Base-by-base conservation (phyloP, 352 stramenopile genomes). In the Chrysophaeum taylorii region DNA sequence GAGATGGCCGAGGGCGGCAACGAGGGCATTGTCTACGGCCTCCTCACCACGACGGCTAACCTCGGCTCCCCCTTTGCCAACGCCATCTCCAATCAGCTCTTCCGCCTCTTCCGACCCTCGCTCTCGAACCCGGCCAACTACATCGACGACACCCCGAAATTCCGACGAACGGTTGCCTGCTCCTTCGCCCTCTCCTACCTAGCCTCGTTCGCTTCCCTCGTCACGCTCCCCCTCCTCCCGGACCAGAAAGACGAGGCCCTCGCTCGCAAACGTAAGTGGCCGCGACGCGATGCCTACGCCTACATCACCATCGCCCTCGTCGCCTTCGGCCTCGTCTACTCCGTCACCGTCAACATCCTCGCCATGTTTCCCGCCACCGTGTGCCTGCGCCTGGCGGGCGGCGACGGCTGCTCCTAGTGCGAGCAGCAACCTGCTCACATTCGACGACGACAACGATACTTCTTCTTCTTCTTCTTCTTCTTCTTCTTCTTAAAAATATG, bases 301-400 rank as follows among this genome's bases (percentile, higher is more conserved):
- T 66, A 35, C 14, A 9, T n/a, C 5, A 33, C 57, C 9, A 29
- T 66, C 18, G 31, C 31, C 57, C 9, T 66, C 57, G 18, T 66
- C 31, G 57, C 4, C 57, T 2, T 45, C 1, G 57, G 57, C 36
- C 14, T 66, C 33, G 31, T 42, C 57, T 66, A 66, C 57, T 48
- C 33, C 16, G 15, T 79, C 33, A 71, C 62, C 37, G 31, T 85
- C 27, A 87, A 87, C 60, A 1, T 87, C 35, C 35, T 85, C 53
- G 78, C 73, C 4, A 87, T 89, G 75, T 75, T 82, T 61, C 71
- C 77, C 1, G 68, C 45, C 21, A 90, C 82, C 36, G 74, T 82
- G 68, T 90, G 84, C 78, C 86, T 81, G 78, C 73, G 76, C n/a
- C 81, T 90, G 70, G 84, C 81, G 0, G 84, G 84, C 45, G 84